Conservation (phyloP, 495 filamentous ascomycete species). For the Pseudevernia furfuracea region DNA sequence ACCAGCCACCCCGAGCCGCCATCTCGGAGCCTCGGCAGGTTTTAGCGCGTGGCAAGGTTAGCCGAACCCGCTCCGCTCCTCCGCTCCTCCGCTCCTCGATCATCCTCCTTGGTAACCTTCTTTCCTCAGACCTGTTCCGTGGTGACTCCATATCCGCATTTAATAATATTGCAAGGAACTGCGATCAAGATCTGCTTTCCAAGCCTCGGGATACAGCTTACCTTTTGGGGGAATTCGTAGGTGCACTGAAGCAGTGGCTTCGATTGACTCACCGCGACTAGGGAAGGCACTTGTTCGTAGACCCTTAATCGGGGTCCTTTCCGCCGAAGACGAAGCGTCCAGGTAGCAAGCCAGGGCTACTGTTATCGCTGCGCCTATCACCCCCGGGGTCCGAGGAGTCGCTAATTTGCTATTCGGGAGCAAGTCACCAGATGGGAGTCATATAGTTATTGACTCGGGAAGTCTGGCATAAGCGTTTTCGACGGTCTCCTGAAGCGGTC, state of each 20-base stretch:
- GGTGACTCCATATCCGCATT: neutral
- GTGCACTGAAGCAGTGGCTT: neutral
- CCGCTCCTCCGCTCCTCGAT: neutral
- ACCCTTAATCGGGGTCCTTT: too few relatives aligned
- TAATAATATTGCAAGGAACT: neutral
- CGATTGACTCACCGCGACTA: neutral
- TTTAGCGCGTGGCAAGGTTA: neutral
- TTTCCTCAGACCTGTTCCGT: neutral
- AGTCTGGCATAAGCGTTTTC: too few relatives aligned
- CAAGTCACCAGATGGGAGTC: too few relatives aligned
- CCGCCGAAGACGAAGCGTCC: too few relatives aligned
- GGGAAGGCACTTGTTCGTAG: too few relatives aligned
- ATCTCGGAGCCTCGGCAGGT: neutral
- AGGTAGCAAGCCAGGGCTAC: too few relatives aligned
- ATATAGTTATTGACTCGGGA: too few relatives aligned
- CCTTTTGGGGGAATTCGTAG: neutral
- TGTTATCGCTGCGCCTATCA: too few relatives aligned
- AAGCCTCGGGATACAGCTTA: neutral
- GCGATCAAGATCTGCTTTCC: neutral
- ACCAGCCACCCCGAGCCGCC: neutral
- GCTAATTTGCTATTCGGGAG: too few relatives aligned
- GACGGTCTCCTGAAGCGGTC: too few relatives aligned
- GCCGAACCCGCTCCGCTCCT: neutral
- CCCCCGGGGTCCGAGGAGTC: too few relatives aligned
- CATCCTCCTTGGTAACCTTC: neutral